Percentiles rank a stretch among this genome's conserved stretches.
Evolutionary conservation across 495 filamentous ascomycete genomes (phyloP).

Genomic region (Neurospora sp.): DNA sequence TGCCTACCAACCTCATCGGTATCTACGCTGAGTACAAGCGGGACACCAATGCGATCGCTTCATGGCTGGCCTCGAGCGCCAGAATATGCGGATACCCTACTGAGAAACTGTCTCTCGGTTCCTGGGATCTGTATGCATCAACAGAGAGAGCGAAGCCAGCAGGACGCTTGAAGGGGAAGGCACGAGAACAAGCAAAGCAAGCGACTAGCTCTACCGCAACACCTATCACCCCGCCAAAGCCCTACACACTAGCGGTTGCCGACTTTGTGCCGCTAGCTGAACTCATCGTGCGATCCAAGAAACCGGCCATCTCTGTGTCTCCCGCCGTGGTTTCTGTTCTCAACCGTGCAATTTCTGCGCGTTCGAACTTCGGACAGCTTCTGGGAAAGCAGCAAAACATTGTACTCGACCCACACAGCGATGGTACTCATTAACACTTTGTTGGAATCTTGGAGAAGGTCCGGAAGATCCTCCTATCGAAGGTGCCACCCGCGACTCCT

Average conservation of each 20-base stretch:
- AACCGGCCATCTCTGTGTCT: conserved; percentile 17
- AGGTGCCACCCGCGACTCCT: neutral
- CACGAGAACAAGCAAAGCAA: conserved; percentile 9
- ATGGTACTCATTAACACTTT: conserved; percentile 26
- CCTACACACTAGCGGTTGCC: conserved; percentile 27
- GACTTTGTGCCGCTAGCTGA: conserved; percentile 31
- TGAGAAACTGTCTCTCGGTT: conserved; percentile 2
- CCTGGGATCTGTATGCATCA: neutral
- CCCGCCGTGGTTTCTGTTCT: conserved; percentile 9
- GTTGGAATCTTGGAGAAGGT: conserved; percentile 26
- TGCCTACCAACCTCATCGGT: conserved; percentile 19
- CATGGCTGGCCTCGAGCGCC: conserved; percentile 40
- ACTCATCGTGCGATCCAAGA: conserved; percentile 16
- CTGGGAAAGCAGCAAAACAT: conserved; percentile 4
- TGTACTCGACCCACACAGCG: conserved; percentile 2
- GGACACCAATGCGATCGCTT: conserved; percentile 38
- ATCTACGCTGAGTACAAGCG: conserved; percentile 39
- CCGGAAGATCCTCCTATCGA: conserved; percentile 18
- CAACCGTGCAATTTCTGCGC: conserved; percentile 17
- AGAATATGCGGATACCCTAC: conserved; percentile 25
- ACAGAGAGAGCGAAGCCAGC: neutral
- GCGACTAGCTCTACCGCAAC: neutral
- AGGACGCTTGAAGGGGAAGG: conserved; percentile 24
- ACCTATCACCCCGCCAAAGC: neutral
- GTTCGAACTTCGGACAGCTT: conserved; percentile 7